Percentiles rank a stretch among this genome's conserved stretches.
Evolutionary conservation across 352 stramenopile species (phyloP).

Genomic region (Globisporangium abappressorium): DNA sequence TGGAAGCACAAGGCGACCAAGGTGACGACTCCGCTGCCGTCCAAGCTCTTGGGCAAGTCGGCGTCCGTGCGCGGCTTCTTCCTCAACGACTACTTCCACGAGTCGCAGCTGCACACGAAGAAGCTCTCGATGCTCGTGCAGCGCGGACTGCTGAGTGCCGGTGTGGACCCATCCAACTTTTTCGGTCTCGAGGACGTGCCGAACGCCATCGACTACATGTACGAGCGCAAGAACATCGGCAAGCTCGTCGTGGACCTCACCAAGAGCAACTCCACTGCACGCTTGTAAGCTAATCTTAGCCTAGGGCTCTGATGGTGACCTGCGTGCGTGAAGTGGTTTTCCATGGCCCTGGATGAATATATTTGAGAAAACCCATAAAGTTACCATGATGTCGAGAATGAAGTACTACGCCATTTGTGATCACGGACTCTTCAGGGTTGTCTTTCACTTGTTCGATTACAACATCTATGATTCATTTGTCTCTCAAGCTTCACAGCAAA

Average conservation of each 20-base stretch:
- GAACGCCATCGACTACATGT: conserved; percentile 50
- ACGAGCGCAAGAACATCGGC: conserved; percentile 68
- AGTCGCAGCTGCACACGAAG: conserved; percentile 33
- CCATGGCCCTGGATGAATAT: neutral
- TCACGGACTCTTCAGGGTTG: neutral
- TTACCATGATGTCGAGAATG: neutral
- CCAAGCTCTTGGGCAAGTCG: conserved; percentile 42
- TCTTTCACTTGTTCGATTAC: neutral
- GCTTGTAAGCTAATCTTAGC: conserved; percentile 40
- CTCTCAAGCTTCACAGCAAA: neutral
- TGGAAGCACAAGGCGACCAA: conserved; percentile 40
- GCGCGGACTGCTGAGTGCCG: conserved; percentile 30
- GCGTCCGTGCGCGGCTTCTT: conserved; percentile 44
- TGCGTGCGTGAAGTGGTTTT: neutral
- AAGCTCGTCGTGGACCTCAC: conserved; percentile 70
- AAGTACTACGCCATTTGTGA: neutral
- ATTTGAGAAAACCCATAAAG: neutral
- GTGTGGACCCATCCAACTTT: conserved; percentile 40
- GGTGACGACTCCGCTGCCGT: conserved; percentile 25
- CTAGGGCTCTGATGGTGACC: too few species aligned
- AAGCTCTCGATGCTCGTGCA: conserved; percentile 47
- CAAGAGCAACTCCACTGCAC: conserved; percentile 41
- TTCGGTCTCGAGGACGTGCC: conserved; percentile 47
- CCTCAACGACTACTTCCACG: conserved; percentile 34
- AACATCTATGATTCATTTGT: neutral